phyloP scores from a whole-genome alignment of 345 rosid genomes.

The Citrus trifoliata region DNA sequence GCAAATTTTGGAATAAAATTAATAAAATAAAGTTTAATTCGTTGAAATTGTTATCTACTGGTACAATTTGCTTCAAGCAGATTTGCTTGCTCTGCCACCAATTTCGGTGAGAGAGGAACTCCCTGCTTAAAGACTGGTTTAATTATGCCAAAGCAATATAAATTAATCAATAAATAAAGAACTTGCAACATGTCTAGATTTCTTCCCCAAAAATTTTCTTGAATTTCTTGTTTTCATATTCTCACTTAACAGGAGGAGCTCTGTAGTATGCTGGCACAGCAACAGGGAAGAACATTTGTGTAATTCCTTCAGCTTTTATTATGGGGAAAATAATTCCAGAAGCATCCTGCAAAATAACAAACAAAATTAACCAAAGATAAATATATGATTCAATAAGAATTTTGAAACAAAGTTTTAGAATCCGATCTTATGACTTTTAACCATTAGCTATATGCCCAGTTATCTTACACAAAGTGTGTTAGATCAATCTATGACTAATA shows the following conservation, averaged over 20 bases:
- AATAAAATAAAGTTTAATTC: background rate
- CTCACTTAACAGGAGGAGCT: constrained; percentile 1
- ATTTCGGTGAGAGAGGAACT: background rate
- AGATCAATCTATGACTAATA: too few relatives aligned
- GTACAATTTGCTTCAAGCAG: background rate
- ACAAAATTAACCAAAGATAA: background rate
- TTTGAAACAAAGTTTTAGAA: too few relatives aligned
- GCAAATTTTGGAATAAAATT: too few relatives aligned
- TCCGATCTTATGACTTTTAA: too few relatives aligned
- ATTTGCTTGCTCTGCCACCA: background rate
- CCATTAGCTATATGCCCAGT: too few relatives aligned
- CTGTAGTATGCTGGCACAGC: background rate
- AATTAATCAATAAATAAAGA: background rate
- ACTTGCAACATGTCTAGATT: background rate
- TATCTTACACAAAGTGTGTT: background rate
- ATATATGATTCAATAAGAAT: too few relatives aligned
- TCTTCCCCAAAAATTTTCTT: background rate
- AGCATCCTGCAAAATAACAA: background rate
- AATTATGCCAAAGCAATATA: background rate
- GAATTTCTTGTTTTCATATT: background rate
- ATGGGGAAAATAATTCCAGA: constrained; percentile 8
- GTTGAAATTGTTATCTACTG: background rate
- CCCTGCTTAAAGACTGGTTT: background rate
- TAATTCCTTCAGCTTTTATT: constrained; percentile 14
- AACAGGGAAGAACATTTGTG: constrained; percentile 7